A percentile compares a stretch with the other conserved stretches of the same genome.
Conservation (phyloP, 768 basidiomycete genomes). For the Sutorius australiensis region DNA sequence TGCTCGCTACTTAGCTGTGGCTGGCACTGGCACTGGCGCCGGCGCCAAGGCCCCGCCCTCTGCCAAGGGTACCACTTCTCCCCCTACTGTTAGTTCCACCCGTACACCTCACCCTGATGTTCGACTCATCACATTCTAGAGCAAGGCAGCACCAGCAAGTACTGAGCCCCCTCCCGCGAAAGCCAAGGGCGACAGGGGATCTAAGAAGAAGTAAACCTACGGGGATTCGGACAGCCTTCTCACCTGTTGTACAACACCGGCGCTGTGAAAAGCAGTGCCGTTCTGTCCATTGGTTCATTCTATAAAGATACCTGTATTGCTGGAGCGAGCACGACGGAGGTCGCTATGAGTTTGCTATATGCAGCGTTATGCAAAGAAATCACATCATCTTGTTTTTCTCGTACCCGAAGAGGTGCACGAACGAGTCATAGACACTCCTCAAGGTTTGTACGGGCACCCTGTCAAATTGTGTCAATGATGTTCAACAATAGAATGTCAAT, state of each 20-base stretch:
- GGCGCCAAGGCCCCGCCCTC: constrained; percentile 17
- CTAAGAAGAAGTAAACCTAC: constrained; percentile 30
- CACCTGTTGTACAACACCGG: constrained; percentile 3
- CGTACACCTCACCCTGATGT: not conserved
- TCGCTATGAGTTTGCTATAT: constrained; percentile 1
- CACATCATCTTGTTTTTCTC: not conserved
- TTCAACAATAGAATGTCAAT: not conserved
- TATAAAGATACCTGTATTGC: constrained; percentile 1
- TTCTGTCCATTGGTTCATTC: not conserved
- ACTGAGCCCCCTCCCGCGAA: constrained; percentile 30
- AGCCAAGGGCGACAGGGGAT: constrained; percentile 20
- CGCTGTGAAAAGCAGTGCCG: not conserved
- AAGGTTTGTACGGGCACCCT: too few species aligned
- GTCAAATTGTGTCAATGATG: not conserved
- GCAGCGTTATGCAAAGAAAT: not conserved
- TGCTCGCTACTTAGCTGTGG: constrained; percentile 6
- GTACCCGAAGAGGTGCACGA: not conserved
- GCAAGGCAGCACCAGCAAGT: constrained; percentile 15
- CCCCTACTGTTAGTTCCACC: constrained; percentile 15
- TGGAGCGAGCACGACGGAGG: not conserved
- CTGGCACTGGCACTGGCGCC: constrained; percentile 3
- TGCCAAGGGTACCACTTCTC: constrained; percentile 18
- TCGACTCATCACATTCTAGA: constrained; percentile 12
- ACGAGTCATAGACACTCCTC: not conserved
- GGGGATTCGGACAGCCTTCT: not conserved